Evolutionary conservation across 805 yeast species (phyloP), one percentile per base, ranked within the genome.

Genomic region (Metschnikowia kofuensis): DNA sequence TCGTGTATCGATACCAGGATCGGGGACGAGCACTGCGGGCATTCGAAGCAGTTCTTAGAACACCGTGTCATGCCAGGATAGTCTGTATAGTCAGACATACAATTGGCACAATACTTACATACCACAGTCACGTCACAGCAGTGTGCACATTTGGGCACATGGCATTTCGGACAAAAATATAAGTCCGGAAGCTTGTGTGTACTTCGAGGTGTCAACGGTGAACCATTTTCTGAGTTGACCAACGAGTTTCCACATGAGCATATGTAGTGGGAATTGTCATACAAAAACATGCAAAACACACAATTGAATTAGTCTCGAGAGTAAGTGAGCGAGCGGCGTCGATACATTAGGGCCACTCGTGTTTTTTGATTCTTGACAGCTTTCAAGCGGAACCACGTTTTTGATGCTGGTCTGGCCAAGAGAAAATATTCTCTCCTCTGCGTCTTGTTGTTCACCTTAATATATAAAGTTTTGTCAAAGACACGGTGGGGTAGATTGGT

Each of bases 131-230:
- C 59, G 28, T 47, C 53, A 35, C 66, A 60, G 54, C 74, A 68
- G 36, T 51, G 50, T 15, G 47, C 47, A 32, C 75, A 66, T 45
- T 61, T 62, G 15, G 61, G 63, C 12, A 43, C 35, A 46, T 67
- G 74, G 44, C 77, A 73, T 12, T 59, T 53, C 1, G 74, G 74
- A 48, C 77, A 73, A 47, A 69, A 70, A 45, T 54, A 64, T 14
- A 69, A 50, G 9, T 66, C 66, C 1, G 67, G 55, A 6, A 66
- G 51, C 7, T 44, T 54, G 31, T 56, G 56, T 8, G 55, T 50
- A 34, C 28, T 45, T 10, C 44, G 27, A 7, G 35, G 39, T 8
- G 37, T 15, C 14, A 42, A 13, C 4, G 39, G 12, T 2, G 21
- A 3, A 3, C 21, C 4, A 21, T 21, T 21, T 21, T 32, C 21